Conservation (phyloP, 768 basidiomycete species). For the Boletus subcaerulescens region DNA sequence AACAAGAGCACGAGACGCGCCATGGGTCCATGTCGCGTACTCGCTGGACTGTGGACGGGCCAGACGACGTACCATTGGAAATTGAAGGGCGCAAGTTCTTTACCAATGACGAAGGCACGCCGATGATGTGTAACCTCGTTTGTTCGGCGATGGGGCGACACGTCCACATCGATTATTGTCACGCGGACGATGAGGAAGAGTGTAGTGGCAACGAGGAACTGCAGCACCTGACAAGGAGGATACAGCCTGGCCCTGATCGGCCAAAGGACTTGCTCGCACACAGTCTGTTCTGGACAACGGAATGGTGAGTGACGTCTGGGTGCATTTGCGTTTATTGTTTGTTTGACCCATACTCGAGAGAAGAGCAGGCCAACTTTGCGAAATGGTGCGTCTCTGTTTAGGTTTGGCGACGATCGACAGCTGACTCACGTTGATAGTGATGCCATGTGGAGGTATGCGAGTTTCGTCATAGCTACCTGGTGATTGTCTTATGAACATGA, state of each 20-base stretch:
- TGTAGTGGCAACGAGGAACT: slow-evolving; percentile 43
- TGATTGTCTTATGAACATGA: background rate
- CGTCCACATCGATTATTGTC: slow-evolving; percentile 55
- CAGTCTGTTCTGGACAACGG: slow-evolving; percentile 45
- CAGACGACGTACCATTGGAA: slow-evolving; percentile 48
- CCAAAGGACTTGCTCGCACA: slow-evolving; percentile 57
- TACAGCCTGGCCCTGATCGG: slow-evolving; percentile 45
- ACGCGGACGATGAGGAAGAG: slow-evolving; percentile 31
- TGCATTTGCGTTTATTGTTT: too few relatives aligned
- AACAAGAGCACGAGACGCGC: slow-evolving; percentile 58
- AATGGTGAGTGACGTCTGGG: slow-evolving; percentile 40
- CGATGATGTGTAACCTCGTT: slow-evolving; percentile 60
- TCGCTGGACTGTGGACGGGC: slow-evolving; percentile 54
- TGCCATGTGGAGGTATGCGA: slow-evolving; percentile 41
- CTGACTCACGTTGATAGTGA: slow-evolving; percentile 34
- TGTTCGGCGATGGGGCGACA: slow-evolving; percentile 59
- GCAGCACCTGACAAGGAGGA: slow-evolving; percentile 42
- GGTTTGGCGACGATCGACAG: background rate
- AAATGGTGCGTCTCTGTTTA: slow-evolving; percentile 42
- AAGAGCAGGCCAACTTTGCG: slow-evolving; percentile 50
- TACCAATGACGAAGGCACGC: slow-evolving; percentile 53
- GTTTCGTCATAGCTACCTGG: too few relatives aligned
- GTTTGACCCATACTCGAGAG: slow-evolving; percentile 48
- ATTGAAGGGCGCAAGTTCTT: slow-evolving; percentile 55
- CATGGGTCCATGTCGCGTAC: slow-evolving; percentile 64